phyloP scores from a whole-genome alignment of 176 grass and related monocot species.

The Lolium multiflorum region DNA sequence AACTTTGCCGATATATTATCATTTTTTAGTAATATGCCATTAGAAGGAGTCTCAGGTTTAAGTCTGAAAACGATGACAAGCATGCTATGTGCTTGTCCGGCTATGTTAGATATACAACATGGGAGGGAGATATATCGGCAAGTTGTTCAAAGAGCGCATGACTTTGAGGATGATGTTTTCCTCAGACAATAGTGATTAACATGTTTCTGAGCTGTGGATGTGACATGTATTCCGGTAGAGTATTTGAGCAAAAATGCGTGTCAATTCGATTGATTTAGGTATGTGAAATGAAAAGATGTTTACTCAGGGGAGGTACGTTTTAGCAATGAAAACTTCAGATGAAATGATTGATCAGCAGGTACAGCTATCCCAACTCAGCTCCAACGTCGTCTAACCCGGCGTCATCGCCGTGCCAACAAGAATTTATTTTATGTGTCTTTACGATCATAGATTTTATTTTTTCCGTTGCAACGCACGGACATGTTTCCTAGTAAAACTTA shows the following conservation, averaged over 20 bases:
- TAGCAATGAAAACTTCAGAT: conserved; percentile 37
- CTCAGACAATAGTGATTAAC: conserved; percentile 41
- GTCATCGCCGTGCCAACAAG: too few species aligned
- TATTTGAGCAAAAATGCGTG: conserved; percentile 19
- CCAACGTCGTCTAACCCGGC: too few species aligned
- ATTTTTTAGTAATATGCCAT: conserved; percentile 37
- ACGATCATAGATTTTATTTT: too few species aligned
- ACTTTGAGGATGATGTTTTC: conserved; percentile 45
- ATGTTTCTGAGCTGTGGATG: conserved; percentile 51
- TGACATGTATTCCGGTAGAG: conserved; percentile 32
- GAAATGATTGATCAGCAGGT: conserved; percentile 38
- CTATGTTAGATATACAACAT: conserved; percentile 31
- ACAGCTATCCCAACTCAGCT: conserved; percentile 18
- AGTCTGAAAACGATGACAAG: conserved; percentile 51
- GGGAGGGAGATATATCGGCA: conserved; percentile 51
- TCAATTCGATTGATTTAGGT: conserved; percentile 31
- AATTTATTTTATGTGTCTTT: too few species aligned
- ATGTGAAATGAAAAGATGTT: conserved; percentile 45
- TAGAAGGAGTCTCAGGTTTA: conserved; percentile 14
- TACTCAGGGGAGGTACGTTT: conserved; percentile 38
- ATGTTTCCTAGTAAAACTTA: too few species aligned
- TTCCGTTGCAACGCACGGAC: too few species aligned
- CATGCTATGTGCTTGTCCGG: conserved; percentile 35
- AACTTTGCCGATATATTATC: conserved; percentile 26
- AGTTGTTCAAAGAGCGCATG: conserved; percentile 32